Evolutionary conservation across 1,284 basidiomycete genomes (phyloP), one percentile per base, ranked within the genome.

Genomic region (Lignosus rhinocerotis): DNA sequence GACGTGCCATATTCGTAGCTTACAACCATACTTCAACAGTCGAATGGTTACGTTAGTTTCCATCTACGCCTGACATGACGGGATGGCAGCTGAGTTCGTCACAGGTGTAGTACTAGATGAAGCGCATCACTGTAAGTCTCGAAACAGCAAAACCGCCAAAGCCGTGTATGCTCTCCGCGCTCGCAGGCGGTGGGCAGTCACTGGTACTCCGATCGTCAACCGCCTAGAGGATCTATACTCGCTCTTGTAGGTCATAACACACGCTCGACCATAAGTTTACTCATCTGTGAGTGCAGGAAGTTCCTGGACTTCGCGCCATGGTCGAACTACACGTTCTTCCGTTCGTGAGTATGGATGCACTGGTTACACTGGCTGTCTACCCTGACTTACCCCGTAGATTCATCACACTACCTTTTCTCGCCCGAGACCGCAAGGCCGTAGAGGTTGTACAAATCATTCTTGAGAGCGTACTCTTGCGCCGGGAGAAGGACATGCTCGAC

Each of bases 201-300:
- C 94, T 5, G 92, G 94, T 33, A 98, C 96, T 10, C 96, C 96
- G 0, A 98, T 99, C 62, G 94, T 98, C 59, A 99, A 99, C 71
- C 86, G 89, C 50, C 80, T 98, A 5, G 96, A 98, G 62, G 96
- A 98, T 69, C 77, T 99, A 7, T 96, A 92, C 68, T 95, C 93
- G 0, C 78, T 97, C 2, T 75, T 97, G 89, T 92, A 59, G 67
- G 87, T 71, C 9, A 19, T n/a, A 12, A 6, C 17, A 16, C 39
- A 49, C 12, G 43, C 44, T 11, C 5, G 12, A 19, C 4, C 21
- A 6, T 8, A 21, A 1, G 11, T 33, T 49, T 19, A 41, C 25
- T 14, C 30, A 43, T 19, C 25, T 46, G 6, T 30, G n/a, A 39
- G 51, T 32, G 5, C 64, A 94, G 92, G 21, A 93, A 90, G 75